Conservation (phyloP, 2,329 filamentous ascomycete species). For the Didymella pinodella region DNA sequence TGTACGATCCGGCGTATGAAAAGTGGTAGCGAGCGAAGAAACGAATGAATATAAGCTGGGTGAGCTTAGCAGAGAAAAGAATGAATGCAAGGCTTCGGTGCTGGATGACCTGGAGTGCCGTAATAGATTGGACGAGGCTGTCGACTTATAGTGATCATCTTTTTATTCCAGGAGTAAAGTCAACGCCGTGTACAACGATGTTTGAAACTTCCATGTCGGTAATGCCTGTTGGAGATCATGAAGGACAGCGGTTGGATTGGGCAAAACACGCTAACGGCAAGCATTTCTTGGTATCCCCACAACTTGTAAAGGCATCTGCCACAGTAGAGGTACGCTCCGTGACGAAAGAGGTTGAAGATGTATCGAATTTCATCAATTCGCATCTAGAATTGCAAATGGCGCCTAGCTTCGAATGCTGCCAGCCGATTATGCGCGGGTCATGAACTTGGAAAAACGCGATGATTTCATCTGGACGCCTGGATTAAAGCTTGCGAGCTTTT, state of each 20-base stretch:
- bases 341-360: not conserved
- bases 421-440: not conserved
- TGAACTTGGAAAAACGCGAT: not conserved
- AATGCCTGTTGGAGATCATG: conserved; percentile 36
- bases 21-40: conserved; percentile 18
- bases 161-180: conserved; percentile 29
- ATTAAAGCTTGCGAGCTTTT: not conserved
- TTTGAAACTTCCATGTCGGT: conserved; percentile 32
- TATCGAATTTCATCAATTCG: not conserved
- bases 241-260: conserved; percentile 43
- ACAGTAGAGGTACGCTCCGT: conserved; percentile 4
- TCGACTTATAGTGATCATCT: conserved; percentile 32
- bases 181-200: conserved; percentile 24
- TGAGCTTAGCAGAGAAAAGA: conserved; percentile 25
- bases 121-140: conserved; percentile 30
- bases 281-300: conserved; percentile 9
- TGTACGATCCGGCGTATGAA: conserved; percentile 21
- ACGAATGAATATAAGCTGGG: conserved; percentile 24
- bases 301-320: not conserved
- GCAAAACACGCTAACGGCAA: conserved; percentile 38
- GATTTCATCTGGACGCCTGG: not conserved
- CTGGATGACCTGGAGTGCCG: conserved; percentile 26
- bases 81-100: conserved; percentile 31
- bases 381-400: not conserved
- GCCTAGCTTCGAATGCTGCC: conserved; percentile 1